Percentiles rank a stretch among this genome's conserved stretches.
Conservation (phyloP, 2,329 filamentous ascomycete genomes). For the Exophiala bonariae region DNA sequence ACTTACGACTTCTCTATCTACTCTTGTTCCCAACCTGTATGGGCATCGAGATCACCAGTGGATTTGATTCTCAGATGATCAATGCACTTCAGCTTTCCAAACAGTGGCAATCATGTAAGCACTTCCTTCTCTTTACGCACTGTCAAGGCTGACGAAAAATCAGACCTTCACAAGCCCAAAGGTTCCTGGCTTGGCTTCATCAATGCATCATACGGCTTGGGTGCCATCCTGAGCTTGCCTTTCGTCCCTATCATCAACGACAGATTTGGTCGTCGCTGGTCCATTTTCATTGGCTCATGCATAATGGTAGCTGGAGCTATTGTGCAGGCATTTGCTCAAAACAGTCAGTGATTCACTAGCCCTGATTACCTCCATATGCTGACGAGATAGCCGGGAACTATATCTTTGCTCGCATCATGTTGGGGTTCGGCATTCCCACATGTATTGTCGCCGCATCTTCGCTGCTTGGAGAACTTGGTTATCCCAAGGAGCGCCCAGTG, state of each 20-base stretch:
- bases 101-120: constrained; percentile 39
- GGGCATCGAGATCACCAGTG: constrained; percentile 63
- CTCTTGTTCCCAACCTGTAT: constrained; percentile 61
- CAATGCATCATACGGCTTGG: constrained; percentile 60
- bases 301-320: constrained; percentile 58
- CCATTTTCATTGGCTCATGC: constrained; percentile 54
- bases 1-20: constrained; percentile 57
- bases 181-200: constrained; percentile 55
- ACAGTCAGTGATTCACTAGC: constrained; percentile 36
- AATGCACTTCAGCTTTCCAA: constrained; percentile 44
- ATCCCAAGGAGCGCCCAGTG: constrained; percentile 62
- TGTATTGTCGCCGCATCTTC: constrained; percentile 60
- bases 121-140: neutral
- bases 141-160: neutral
- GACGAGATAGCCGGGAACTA: constrained; percentile 55
- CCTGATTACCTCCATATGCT: neutral
- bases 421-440: constrained; percentile 63
- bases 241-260: constrained; percentile 59
- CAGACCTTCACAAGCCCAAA: constrained; percentile 46
- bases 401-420: constrained; percentile 58
- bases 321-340: constrained; percentile 54
- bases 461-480: constrained; percentile 60
- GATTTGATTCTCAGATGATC: constrained; percentile 57
- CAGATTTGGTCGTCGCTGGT: constrained; percentile 55
- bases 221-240: constrained; percentile 58